Evolutionary conservation across 306 rosid genomes (phyloP), one percentile per base, ranked within the genome.

Genomic region (Fagus crenata): DNA sequence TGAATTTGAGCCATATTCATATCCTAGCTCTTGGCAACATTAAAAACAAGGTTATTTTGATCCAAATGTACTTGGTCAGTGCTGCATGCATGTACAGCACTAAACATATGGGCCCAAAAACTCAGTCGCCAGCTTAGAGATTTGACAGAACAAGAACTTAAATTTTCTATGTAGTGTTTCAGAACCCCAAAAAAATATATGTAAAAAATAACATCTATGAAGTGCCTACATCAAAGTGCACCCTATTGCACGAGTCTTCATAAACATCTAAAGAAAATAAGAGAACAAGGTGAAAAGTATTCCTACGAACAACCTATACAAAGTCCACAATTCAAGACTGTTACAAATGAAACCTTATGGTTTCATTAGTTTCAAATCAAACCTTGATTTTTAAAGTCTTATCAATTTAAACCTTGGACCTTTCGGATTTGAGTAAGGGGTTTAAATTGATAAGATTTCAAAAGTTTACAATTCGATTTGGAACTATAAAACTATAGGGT

Each of bases 81-180:
- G 12, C 13, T 14, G 22, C 31, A 39, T 51, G 65, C 77, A 36
- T 39, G 33, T n/a, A 39, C 49, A 56, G 18, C 67, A 56, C 7
- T 9, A 22, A 56, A 11, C 15, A 33, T 8, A 39, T 2, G 6
- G 71, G 71, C 71, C 46, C 7, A 56, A 56, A 55, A 37, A 18
- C 13, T 46, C 4, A 53, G 67, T 55, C 12, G 3, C 53, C 67
- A 73, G 11, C 35, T 14, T 53, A 55, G 46, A 56, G 36, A 73
- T 18, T 73, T 73, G 67, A 54, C 67, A 43, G 51, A 22, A 72
- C 31, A 64, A 54, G 12, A 15, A 49, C 75, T 55, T 43, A 36
- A 53, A 39, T n/a, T 35, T 54, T 36, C 35, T 64, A 17, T 28
- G 7, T 3, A 15, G 13, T 37, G 35, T 43, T 43, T 43, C 49